These are phyloP conservation scores for Triticum aestivum DNA, from an alignment of 176 grass and related monocot species.

Conservation along the genomic window DNA sequence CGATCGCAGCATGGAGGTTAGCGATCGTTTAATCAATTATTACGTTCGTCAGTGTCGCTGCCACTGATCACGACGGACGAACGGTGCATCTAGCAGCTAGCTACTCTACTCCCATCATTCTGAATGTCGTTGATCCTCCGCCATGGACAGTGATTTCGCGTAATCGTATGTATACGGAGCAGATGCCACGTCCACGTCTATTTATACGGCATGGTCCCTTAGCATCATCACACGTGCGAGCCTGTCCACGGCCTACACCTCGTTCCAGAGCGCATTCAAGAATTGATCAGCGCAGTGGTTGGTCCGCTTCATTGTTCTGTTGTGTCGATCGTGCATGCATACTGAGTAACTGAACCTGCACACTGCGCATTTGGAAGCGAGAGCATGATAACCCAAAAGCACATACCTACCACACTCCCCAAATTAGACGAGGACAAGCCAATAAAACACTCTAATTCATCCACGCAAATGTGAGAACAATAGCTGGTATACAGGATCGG, in stretches of 20 bases:
- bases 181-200: background rate
- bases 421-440: too few relatives aligned
- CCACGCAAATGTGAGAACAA: too few relatives aligned
- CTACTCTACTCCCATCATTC: background rate
- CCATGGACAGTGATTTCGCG: background rate
- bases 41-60: background rate
- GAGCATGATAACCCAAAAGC: too few relatives aligned
- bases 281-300: background rate
- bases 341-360: background rate
- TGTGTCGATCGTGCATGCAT: background rate
- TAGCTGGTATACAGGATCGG: too few relatives aligned
- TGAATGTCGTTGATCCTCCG: background rate
- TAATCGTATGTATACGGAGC: background rate
- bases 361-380: background rate
- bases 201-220: background rate
- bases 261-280: background rate
- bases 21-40: background rate
- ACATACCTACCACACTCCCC: too few relatives aligned
- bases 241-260: background rate
- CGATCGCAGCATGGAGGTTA: background rate
- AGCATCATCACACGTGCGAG: background rate
- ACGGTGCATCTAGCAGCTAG: background rate
- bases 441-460: too few relatives aligned
- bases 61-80: background rate
- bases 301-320: background rate